Conservation (phyloP, 148 eudicot species). For the Chenopodium berlandieri region DNA sequence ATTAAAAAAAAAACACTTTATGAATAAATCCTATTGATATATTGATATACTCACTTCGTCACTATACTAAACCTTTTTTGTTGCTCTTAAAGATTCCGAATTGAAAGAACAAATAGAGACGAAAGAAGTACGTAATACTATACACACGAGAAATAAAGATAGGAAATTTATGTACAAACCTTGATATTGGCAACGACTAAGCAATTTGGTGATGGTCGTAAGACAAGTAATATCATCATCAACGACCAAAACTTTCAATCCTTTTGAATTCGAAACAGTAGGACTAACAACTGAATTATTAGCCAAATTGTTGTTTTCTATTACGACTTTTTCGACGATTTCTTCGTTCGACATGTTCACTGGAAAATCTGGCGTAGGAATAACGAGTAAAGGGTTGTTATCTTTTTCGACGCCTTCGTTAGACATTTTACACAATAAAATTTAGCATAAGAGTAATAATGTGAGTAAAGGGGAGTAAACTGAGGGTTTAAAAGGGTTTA, state of each 20-base stretch:
- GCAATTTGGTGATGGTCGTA: conserved; percentile 1
- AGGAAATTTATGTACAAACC: conserved; percentile 16
- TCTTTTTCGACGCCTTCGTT: neutral
- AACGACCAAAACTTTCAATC: conserved; percentile 38
- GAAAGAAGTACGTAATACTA: neutral
- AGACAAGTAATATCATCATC: conserved; percentile 40
- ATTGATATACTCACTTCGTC: too few relatives aligned
- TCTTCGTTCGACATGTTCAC: neutral
- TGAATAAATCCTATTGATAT: neutral
- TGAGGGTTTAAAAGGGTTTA: neutral
- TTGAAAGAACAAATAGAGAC: neutral
- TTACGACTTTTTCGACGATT: neutral
- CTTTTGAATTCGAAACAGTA: conserved; percentile 30
- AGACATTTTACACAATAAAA: neutral
- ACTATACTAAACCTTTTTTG: too few relatives aligned
- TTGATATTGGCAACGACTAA: conserved; percentile 29
- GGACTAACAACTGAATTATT: neutral
- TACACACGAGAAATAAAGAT: neutral
- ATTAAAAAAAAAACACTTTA: neutral
- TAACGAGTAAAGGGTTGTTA: neutral
- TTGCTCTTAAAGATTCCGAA: too few relatives aligned
- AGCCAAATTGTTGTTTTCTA: too few relatives aligned
- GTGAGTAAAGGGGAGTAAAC: too few relatives aligned
- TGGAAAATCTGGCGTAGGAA: neutral
- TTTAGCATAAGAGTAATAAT: too few relatives aligned